Conservation (phyloP, 495 filamentous ascomycete genomes). For the Lasiosphaeriaceae sp. region DNA sequence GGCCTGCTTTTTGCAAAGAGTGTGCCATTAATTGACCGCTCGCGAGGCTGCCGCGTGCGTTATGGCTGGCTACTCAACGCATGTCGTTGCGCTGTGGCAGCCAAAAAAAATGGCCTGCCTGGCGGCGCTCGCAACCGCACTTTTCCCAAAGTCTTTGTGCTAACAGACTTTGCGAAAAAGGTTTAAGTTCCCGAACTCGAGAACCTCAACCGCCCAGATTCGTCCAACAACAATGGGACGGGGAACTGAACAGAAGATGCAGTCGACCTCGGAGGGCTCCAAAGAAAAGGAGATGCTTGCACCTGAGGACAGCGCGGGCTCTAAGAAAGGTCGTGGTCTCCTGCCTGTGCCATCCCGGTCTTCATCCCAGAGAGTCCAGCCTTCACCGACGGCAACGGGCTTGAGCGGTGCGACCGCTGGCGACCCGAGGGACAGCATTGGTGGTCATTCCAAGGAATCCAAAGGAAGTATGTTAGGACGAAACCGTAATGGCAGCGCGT, state of each 20-base stretch:
- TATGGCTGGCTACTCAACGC: neutral
- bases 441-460: constrained; percentile 56
- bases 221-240: constrained; percentile 35
- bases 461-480: constrained; percentile 67
- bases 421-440: constrained; percentile 59
- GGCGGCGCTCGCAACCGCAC: neutral
- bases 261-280: constrained; percentile 36
- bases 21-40: neutral
- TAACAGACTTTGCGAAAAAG: neutral
- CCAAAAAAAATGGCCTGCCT: neutral
- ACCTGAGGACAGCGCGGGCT: constrained; percentile 37
- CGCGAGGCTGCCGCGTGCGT: neutral
- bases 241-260: constrained; percentile 30
- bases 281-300: constrained; percentile 45
- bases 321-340: constrained; percentile 57
- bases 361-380: constrained; percentile 63
- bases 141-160: neutral
- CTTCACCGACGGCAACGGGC: constrained; percentile 57
- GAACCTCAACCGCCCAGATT: neutral
- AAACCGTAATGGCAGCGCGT: constrained; percentile 65
- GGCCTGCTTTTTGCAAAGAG: neutral
- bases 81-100: neutral
- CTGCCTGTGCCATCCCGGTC: constrained; percentile 63
- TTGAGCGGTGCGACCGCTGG: constrained; percentile 61
- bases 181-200: neutral